Conservation (phyloP, 2,329 filamentous ascomycete species). For the Lachnellula hyalina region DNA sequence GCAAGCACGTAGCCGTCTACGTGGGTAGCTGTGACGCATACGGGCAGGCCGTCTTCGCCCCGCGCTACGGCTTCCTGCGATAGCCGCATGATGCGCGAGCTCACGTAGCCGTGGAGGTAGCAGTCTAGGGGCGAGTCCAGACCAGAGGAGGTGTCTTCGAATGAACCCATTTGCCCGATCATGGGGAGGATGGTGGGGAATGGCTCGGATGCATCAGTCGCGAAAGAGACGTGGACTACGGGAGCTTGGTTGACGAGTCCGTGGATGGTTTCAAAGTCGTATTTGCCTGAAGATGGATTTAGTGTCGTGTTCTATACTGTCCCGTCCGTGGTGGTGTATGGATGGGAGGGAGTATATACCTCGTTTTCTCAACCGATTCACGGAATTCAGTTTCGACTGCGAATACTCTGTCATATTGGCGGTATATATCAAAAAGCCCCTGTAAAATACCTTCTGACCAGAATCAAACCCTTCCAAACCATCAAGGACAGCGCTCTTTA, state of each 20-base stretch:
- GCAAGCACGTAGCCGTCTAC: conserved; percentile 76
- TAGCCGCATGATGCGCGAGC: conserved; percentile 68
- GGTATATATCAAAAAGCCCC: too few relatives aligned
- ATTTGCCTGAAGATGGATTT: conserved; percentile 47
- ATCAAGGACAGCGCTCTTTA: too few relatives aligned
- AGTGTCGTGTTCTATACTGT: background rate
- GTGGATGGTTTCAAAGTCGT: conserved; percentile 68
- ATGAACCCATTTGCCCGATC: conserved; percentile 78
- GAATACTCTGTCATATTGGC: background rate
- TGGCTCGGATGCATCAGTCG: conserved; percentile 36
- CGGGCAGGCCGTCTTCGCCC: conserved; percentile 51
- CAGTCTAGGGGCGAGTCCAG: conserved; percentile 63
- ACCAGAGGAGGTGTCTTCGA: conserved; percentile 53
- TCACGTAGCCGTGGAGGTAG: conserved; percentile 83
- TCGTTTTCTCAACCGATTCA: background rate
- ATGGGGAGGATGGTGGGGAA: conserved; percentile 59
- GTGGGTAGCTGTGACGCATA: conserved; percentile 67
- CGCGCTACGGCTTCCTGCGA: conserved; percentile 5
- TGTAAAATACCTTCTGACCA: background rate
- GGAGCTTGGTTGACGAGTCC: conserved; percentile 64
- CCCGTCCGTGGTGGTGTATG: background rate
- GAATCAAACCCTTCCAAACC: background rate
- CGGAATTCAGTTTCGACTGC: background rate
- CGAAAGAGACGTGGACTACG: conserved; percentile 76
- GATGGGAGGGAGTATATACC: background rate